phyloP scores from a whole-genome alignment of 1,139 yeast genomes.

The Taphrina flavorubra region DNA sequence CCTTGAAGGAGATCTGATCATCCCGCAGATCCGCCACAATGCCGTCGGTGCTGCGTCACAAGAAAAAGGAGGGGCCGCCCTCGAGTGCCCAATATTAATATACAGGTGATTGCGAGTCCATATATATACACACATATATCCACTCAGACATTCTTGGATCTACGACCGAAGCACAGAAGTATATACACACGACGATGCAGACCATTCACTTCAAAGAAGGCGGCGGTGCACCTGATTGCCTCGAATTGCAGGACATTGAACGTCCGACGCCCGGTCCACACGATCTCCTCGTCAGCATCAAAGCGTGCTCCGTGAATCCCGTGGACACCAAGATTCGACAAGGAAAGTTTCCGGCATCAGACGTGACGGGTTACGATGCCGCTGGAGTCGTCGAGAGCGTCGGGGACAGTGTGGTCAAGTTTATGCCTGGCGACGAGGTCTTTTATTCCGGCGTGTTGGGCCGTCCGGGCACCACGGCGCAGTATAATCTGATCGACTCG shows the following conservation, averaged over 20 bases:
- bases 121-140: too few species aligned
- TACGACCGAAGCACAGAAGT: too few species aligned
- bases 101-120: too few species aligned
- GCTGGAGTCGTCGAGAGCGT: slow-evolving; percentile 14
- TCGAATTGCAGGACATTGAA: slow-evolving; percentile 16
- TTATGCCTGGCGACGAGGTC: slow-evolving; percentile 18
- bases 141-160: too few species aligned
- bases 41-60: slow-evolving; percentile 1
- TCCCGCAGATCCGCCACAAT: slow-evolving; percentile 2
- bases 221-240: slow-evolving; percentile 15
- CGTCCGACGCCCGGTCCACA: slow-evolving; percentile 15
- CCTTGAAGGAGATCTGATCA: not conserved
- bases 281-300: slow-evolving; percentile 14
- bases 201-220: slow-evolving; percentile 27
- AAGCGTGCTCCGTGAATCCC: slow-evolving; percentile 32
- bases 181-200: not conserved
- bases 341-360: slow-evolving; percentile 27
- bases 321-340: slow-evolving; percentile 31
- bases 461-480: slow-evolving; percentile 23
- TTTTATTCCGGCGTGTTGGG: slow-evolving; percentile 24
- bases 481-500: slow-evolving; percentile 13
- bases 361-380: slow-evolving; percentile 27
- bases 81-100: too few species aligned
- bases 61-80: not conserved
- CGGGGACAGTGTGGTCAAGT: slow-evolving; percentile 15